These are phyloP conservation scores for Penicillium subrubescens DNA, from an alignment of 495 filamentous ascomycete genomes.

Conservation along the genomic window DNA sequence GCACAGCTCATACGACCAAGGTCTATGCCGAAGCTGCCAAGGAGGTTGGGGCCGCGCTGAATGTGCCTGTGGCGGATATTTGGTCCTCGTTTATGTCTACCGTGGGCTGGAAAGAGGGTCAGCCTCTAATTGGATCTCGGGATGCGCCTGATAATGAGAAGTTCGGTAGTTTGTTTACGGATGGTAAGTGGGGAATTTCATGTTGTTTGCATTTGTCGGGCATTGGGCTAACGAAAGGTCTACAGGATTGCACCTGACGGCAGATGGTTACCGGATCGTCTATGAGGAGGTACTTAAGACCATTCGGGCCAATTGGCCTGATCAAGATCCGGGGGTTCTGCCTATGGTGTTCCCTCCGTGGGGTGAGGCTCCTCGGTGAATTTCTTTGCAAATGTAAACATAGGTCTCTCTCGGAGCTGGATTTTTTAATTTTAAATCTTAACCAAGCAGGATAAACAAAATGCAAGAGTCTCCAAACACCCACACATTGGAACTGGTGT, in stretches of 20 bases:
- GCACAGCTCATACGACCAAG: constrained; percentile 65
- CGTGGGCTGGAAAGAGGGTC: constrained; percentile 62
- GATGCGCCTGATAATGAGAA: constrained; percentile 48
- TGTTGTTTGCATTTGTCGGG: neutral
- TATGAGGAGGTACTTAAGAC: constrained; percentile 56
- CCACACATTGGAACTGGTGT: too few species aligned
- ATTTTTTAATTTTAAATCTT: too few species aligned
- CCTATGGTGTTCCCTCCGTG: constrained; percentile 57
- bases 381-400: neutral
- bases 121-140: constrained; percentile 55
- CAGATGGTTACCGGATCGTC: constrained; percentile 60
- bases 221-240: constrained; percentile 10
- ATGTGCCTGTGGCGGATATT: constrained; percentile 70
- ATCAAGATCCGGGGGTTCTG: constrained; percentile 56
- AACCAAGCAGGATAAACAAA: neutral
- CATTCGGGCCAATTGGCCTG: constrained; percentile 58
- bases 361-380: constrained; percentile 50
- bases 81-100: constrained; percentile 70
- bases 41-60: constrained; percentile 63
- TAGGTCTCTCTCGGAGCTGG: neutral
- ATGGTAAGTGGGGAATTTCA: constrained; percentile 49
- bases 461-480: neutral
- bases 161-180: constrained; percentile 56
- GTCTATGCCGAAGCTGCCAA: constrained; percentile 70
- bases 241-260: constrained; percentile 66